Evolutionary conservation across 148 eudicot species (phyloP).

Genomic region (Euryodendron excelsum): DNA sequence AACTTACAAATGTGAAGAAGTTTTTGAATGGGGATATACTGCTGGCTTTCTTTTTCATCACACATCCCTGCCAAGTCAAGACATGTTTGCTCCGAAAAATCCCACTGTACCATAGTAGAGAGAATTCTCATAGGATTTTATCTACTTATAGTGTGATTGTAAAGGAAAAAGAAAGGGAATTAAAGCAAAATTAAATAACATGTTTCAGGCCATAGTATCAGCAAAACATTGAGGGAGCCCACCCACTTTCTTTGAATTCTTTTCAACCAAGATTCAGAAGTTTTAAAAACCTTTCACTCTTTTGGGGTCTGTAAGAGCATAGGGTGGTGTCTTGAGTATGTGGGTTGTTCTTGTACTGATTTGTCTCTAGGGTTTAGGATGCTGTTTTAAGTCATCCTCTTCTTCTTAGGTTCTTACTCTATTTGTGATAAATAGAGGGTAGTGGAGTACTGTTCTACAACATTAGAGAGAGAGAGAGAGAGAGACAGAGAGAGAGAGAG

Average conservation of each 20-base stretch:
- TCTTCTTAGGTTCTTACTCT: background rate
- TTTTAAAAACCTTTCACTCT: background rate
- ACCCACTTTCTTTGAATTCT: too few relatives aligned
- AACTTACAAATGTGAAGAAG: too few relatives aligned
- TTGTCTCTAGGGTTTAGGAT: too few relatives aligned
- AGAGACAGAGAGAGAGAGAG: background rate
- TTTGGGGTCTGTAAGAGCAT: background rate
- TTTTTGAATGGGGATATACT: too few relatives aligned
- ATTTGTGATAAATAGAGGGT: background rate
- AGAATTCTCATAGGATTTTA: background rate
- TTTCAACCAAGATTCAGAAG: background rate
- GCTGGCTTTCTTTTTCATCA: background rate
- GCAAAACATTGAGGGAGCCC: too few relatives aligned
- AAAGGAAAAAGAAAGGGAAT: background rate
- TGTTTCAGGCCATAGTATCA: background rate
- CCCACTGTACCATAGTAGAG: background rate
- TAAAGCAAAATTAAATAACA: background rate
- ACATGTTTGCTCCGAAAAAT: slow-evolving; percentile 10
- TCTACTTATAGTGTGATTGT: background rate
- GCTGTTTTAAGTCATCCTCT: too few relatives aligned
- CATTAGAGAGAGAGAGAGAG: background rate
- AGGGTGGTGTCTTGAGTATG: background rate
- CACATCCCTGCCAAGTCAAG: background rate
- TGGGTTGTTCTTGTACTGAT: too few relatives aligned
- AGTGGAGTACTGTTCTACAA: too few relatives aligned